Evolutionary conservation across 1,139 yeast genomes (phyloP).

Genomic region (Sugiyamaella sp.): DNA sequence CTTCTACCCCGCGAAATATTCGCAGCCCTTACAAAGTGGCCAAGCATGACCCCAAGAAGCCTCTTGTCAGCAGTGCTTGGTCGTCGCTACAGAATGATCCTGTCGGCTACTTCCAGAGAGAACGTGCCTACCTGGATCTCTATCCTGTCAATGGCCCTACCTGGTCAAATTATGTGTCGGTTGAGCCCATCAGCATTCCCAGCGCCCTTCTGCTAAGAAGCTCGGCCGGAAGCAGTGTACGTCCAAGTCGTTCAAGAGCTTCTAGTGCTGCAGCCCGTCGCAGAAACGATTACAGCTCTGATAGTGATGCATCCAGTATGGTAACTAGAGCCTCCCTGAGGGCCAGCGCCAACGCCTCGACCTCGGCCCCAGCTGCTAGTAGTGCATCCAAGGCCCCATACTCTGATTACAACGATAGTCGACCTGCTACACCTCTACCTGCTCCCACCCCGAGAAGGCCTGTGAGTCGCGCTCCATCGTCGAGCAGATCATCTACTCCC

Average conservation of each 20-base stretch:
- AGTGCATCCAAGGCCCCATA: not conserved
- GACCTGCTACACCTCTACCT: slow-evolving; percentile 10
- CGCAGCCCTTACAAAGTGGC: slow-evolving; percentile 25
- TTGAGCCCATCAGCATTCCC: slow-evolving; percentile 25
- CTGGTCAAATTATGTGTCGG: slow-evolving; percentile 37
- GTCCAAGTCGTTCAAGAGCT: slow-evolving; percentile 14
- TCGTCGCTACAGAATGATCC: slow-evolving; percentile 37
- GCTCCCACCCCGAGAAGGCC: slow-evolving; percentile 18
- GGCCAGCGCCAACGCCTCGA: not conserved
- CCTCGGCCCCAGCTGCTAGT: no score
- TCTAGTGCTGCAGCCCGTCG: slow-evolving; percentile 16
- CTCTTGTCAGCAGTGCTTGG: slow-evolving; percentile 37
- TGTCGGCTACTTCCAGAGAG: slow-evolving; percentile 36
- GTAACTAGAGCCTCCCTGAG: slow-evolving; percentile 11
- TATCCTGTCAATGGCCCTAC: slow-evolving; percentile 40
- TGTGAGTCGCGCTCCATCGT: slow-evolving; percentile 11
- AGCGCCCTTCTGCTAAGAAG: slow-evolving; percentile 17
- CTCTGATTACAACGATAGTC: slow-evolving; percentile 14
- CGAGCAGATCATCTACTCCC: slow-evolving; percentile 28
- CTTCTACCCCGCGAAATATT: not conserved
- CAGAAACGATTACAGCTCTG: slow-evolving; percentile 10
- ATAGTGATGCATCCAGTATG: slow-evolving; percentile 18
- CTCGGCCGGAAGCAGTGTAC: slow-evolving; percentile 8
- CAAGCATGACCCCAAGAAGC: slow-evolving; percentile 29
- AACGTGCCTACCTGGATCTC: slow-evolving; percentile 37